Evolutionary conservation across 2,329 filamentous ascomycete species (phyloP).

Genomic region (Tolypocladium pustulatum): DNA sequence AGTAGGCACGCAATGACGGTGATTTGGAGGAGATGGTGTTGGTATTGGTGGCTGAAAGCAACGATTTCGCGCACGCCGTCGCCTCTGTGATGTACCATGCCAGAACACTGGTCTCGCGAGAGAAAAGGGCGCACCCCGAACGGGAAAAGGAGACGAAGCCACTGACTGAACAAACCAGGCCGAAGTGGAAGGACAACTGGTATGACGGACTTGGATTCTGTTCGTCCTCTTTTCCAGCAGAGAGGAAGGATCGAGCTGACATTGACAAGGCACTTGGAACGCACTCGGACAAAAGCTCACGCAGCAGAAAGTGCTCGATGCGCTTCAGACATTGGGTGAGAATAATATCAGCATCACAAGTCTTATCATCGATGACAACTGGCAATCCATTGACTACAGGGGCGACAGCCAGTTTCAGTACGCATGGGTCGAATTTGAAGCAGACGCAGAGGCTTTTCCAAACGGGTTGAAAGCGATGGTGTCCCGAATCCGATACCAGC

Average conservation of each 20-base stretch:
- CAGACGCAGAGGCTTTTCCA: slow-evolving; percentile 69
- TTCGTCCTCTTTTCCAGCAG: slow-evolving; percentile 20
- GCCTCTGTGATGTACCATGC: slow-evolving; percentile 81
- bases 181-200: slow-evolving; percentile 74
- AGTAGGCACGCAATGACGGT: slow-evolving; percentile 56
- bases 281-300: slow-evolving; percentile 74
- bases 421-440: slow-evolving; percentile 78
- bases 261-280: slow-evolving; percentile 69
- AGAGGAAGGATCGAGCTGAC: slow-evolving; percentile 7
- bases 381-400: slow-evolving; percentile 62
- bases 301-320: slow-evolving; percentile 66
- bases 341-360: slow-evolving; percentile 70
- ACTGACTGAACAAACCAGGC: slow-evolving; percentile 36
- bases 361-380: slow-evolving; percentile 94
- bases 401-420: slow-evolving; percentile 43
- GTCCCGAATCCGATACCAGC: slow-evolving; percentile 53
- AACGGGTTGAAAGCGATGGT: slow-evolving; percentile 65
- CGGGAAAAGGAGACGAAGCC: slow-evolving; percentile 34
- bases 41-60: slow-evolving; percentile 61
- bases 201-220: slow-evolving; percentile 91
- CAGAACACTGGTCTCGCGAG: slow-evolving; percentile 38
- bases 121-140: slow-evolving; percentile 31
- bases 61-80: slow-evolving; percentile 64
- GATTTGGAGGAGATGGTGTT: slow-evolving; percentile 41
- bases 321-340: slow-evolving; percentile 59